Evolutionary conservation across 2,329 filamentous ascomycete species (phyloP).

Genomic region (Neophaeococcomyces mojaviensis): DNA sequence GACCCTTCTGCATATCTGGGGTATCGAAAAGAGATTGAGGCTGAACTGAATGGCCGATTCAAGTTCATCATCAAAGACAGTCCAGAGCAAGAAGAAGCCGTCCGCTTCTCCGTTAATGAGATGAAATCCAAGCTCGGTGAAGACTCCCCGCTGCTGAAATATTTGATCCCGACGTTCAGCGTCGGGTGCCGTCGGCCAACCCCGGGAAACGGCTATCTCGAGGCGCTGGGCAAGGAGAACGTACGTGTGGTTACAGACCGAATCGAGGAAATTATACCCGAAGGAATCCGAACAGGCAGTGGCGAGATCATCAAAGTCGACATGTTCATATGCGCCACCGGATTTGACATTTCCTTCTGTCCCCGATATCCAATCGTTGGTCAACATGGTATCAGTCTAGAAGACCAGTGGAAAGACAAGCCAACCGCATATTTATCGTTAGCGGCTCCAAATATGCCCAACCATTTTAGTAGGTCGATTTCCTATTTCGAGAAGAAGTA

Average conservation of each 20-base stretch:
- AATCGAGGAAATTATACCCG: slow-evolving; percentile 43
- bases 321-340: slow-evolving; percentile 34
- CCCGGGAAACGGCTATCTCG: slow-evolving; percentile 26
- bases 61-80: slow-evolving; percentile 38
- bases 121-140: slow-evolving; percentile 1
- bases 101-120: slow-evolving; percentile 13
- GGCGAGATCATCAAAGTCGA: slow-evolving; percentile 30
- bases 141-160: too few species aligned
- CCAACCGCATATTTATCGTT: slow-evolving; percentile 24
- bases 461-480: slow-evolving; percentile 24
- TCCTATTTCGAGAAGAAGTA: slow-evolving; percentile 37
- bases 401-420: slow-evolving; percentile 37
- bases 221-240: slow-evolving; percentile 24
- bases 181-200: slow-evolving; percentile 24
- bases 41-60: slow-evolving; percentile 42
- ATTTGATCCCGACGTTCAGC: too few species aligned
- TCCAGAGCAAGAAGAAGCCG: slow-evolving; percentile 33
- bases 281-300: slow-evolving; percentile 33
- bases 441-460: slow-evolving; percentile 24
- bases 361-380: slow-evolving; percentile 40
- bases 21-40: slow-evolving; percentile 31
- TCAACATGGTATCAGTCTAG: slow-evolving; percentile 33
- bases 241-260: slow-evolving; percentile 32
- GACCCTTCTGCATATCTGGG: slow-evolving; percentile 38
- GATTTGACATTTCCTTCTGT: slow-evolving; percentile 33